Percentiles rank a stretch among this genome's conserved stretches.
Evolutionary conservation across 305 asterid genomes (phyloP).

Genomic region (Caryopteris hybrid): DNA sequence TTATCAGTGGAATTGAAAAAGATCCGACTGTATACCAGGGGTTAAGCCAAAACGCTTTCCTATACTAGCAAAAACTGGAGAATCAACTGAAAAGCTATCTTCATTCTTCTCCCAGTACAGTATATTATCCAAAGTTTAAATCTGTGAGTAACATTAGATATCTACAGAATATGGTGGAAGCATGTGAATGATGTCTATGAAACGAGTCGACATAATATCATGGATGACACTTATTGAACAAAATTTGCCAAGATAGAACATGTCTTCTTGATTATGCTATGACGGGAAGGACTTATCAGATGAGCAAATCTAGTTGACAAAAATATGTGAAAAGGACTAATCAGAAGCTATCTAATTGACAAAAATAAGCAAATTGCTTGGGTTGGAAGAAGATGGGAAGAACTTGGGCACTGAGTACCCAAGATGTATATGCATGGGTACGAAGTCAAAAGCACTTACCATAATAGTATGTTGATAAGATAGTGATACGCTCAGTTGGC

Average conservation of each 20-base stretch:
- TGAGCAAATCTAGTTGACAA: no score
- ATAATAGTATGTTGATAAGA: slow-evolving; percentile 58
- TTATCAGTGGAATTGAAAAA: background rate
- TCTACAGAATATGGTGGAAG: background rate
- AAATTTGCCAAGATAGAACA: background rate
- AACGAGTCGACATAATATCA: no score
- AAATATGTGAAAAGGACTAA: background rate
- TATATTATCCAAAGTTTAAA: background rate
- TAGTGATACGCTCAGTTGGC: slow-evolving; percentile 75
- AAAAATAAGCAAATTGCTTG: background rate
- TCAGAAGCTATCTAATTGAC: background rate
- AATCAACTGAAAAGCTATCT: background rate
- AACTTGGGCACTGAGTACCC: background rate
- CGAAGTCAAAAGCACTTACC: slow-evolving; percentile 42
- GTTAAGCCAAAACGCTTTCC: no score
- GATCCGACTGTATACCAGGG: background rate
- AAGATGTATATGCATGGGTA: background rate
- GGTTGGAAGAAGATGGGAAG: background rate
- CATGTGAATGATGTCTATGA: no score
- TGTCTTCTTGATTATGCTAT: background rate
- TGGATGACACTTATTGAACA: background rate
- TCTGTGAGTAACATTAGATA: background rate
- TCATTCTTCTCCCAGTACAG: background rate
- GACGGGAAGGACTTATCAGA: no score
- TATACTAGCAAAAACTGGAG: background rate